These are phyloP conservation scores for Pythium insidiosum DNA, from an alignment of 352 stramenopile genomes.

Conservation along the genomic window DNA sequence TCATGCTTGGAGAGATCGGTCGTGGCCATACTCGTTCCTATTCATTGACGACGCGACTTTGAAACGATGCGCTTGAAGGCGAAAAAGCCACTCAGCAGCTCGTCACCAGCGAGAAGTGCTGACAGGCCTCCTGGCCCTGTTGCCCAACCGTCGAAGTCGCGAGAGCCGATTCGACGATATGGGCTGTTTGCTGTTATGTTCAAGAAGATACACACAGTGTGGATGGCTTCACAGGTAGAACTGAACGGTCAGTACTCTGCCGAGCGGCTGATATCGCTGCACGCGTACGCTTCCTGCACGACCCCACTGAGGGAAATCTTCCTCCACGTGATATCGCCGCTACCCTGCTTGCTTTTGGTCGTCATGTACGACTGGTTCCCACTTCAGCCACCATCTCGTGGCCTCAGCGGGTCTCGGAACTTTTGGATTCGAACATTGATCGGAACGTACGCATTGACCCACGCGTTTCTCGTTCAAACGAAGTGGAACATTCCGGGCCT, in stretches of 20 bases:
- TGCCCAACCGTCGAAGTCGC: too few species aligned
- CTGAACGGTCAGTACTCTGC: slow-evolving; percentile 18
- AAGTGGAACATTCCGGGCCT: slow-evolving; percentile 1
- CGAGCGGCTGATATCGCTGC: background rate
- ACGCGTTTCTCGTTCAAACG: slow-evolving; percentile 5
- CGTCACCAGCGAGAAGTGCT: too few species aligned
- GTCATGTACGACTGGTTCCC: slow-evolving; percentile 7
- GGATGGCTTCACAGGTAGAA: slow-evolving; percentile 7
- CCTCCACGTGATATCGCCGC: slow-evolving; percentile 1
- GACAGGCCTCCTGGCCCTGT: too few species aligned
- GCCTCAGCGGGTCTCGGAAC: background rate
- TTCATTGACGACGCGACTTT: too few species aligned
- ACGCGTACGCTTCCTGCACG: background rate
- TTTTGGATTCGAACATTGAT: slow-evolving; percentile 15
- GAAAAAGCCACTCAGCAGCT: too few species aligned
- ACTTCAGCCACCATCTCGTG: background rate
- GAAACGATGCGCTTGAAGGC: too few species aligned
- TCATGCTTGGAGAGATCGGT: too few species aligned
- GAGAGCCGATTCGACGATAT: too few species aligned
- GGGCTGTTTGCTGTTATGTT: too few species aligned
- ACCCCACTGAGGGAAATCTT: background rate
- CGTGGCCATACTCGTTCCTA: too few species aligned
- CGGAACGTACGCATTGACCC: slow-evolving; percentile 5
- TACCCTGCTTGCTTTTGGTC: slow-evolving; percentile 3
- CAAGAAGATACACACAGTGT: background rate